Conservation (phyloP, 1,284 basidiomycete species). For the Ustilago esculenta region DNA sequence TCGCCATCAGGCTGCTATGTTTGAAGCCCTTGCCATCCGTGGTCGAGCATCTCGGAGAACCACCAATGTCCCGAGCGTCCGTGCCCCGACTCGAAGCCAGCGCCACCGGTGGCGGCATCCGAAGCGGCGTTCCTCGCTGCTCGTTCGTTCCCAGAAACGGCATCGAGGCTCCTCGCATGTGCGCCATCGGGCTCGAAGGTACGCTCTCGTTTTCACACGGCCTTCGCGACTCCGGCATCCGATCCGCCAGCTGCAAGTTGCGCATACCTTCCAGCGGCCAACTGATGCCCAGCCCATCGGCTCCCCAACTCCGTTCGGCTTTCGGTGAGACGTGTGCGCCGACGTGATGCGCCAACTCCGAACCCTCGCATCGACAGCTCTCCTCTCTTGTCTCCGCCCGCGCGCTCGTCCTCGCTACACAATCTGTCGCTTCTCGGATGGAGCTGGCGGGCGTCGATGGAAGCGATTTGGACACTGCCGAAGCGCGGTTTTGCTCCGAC, state of each 20-base stretch:
- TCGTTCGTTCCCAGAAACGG: not conserved
- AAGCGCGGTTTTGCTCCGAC: too few relatives aligned
- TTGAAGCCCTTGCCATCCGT: constrained; percentile 1
- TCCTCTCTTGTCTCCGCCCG: not conserved
- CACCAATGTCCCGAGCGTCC: constrained; percentile 10
- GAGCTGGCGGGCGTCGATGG: constrained; percentile 13
- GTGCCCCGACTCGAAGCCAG: not conserved
- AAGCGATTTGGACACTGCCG: constrained; percentile 7
- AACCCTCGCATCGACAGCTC: not conserved
- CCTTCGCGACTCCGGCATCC: not conserved
- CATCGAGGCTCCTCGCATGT: constrained; percentile 28
- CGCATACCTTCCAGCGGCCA: constrained; percentile 22
- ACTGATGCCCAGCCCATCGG: constrained; percentile 9
- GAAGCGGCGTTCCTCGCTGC: not conserved
- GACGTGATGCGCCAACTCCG: not conserved
- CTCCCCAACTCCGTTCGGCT: not conserved
- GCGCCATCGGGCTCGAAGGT: constrained; percentile 16
- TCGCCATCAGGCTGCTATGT: constrained; percentile 34
- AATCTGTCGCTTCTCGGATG: not conserved
- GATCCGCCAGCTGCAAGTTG: constrained; percentile 6
- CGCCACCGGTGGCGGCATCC: constrained; percentile 1
- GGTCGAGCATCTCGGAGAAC: constrained; percentile 9
- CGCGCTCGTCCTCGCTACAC: not conserved
- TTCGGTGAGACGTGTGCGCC: not conserved
- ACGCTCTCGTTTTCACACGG: not conserved